Base-by-base conservation (phyloP, 2,329 filamentous ascomycete genomes). In the Claviceps digitariae region DNA sequence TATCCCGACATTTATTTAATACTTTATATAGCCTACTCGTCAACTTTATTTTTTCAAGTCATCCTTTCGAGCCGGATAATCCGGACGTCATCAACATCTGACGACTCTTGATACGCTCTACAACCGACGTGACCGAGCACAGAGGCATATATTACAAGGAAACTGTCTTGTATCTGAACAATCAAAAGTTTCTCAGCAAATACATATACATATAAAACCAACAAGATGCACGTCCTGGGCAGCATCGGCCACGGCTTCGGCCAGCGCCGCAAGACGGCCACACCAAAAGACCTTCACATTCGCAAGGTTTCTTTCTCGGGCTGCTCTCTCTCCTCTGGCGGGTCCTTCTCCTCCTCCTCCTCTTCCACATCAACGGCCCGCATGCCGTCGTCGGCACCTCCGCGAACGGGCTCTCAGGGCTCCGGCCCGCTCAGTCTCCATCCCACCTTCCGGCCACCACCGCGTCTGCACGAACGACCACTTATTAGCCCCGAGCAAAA, bases 241-340 rank as follows among this genome's bases (percentile, higher is more conserved):
- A 53, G 21, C 52, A 55, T 55, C 27, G 54, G 62, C 55, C 63
- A 65, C 57, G 62, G 67, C 59, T 67, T 69, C 60, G 61, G 63
- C 59, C 62, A 67, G 51, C 61, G 66, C 59, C 65, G 67, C 57
- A 69, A 68, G 61, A 60, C 63, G 50, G 56, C 62, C 55, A 65
- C 64, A 57, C 66, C 68, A 36, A 63, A 66, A 48, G 64, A 69
- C 52, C 64, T 71, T 25, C 66, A 69, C 56, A 70, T 71, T 54
- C 67, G 69, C 61, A 71, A 71, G 61, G 58, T 71, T 48, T 71
- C 68, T 46, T 68, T 70, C 58, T 70, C 69, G 20, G 69, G 68
- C 56, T 67, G 63, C 52, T 70, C 68, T 1, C 64, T 70, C 52
- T 66, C 65, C 8, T 67, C 65, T 7, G 67, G 62, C 56, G 64